Percentiles rank a stretch among this genome's conserved stretches.
phyloP scores from a whole-genome alignment of 371 early-diverging fungal genomes.

The Agmasoma carcini region DNA sequence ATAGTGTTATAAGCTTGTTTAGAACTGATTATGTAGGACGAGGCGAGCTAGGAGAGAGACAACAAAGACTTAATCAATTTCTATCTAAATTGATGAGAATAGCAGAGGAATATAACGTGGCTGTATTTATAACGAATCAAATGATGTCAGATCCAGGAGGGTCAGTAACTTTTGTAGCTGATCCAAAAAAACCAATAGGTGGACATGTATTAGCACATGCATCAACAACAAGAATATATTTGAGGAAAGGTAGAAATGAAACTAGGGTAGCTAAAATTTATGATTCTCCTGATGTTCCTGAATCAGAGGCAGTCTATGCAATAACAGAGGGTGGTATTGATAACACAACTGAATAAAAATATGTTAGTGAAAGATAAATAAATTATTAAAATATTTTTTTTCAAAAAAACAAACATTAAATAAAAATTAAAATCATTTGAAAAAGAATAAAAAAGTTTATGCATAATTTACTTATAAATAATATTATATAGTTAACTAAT shows the following conservation, averaged over 20 bases:
- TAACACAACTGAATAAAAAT: constrained; percentile 9
- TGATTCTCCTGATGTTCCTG: constrained; percentile 59
- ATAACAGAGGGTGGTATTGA: constrained; percentile 12
- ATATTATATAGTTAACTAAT: no score
- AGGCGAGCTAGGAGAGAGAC: constrained; percentile 72
- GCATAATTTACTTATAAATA: neutral
- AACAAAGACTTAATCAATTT: constrained; percentile 68
- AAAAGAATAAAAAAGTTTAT: neutral
- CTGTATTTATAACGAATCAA: constrained; percentile 72
- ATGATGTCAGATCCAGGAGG: constrained; percentile 56
- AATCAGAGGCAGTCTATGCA: constrained; percentile 28
- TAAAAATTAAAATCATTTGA: no score
- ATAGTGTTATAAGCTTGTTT: constrained; percentile 63
- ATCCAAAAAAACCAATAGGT: constrained; percentile 69
- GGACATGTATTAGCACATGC: constrained; percentile 57
- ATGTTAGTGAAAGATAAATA: no score
- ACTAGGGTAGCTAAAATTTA: constrained; percentile 69
- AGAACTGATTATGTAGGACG: constrained; percentile 64
- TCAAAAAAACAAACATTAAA: no score
- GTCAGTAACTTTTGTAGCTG: constrained; percentile 61
- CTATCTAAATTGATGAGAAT: constrained; percentile 62
- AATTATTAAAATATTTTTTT: no score
- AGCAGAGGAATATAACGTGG: constrained; percentile 59
- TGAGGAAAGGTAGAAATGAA: constrained; percentile 70
- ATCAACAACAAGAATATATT: constrained; percentile 60